Evolutionary conservation across 2,329 filamentous ascomycete species (phyloP).

Genomic region (Epichloe glyceriae): DNA sequence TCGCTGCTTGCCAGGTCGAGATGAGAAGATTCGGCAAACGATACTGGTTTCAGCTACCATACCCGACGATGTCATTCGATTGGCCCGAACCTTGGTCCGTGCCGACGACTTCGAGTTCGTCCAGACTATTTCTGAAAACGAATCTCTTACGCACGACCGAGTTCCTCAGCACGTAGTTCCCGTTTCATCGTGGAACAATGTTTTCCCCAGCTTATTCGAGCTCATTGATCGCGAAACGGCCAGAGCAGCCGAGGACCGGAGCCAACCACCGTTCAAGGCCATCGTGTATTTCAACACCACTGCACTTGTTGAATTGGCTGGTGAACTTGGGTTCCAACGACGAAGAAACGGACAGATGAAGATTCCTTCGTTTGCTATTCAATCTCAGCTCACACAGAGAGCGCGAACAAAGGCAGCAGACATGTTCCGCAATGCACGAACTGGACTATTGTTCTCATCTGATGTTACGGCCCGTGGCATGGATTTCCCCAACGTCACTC

Average conservation of each 20-base stretch:
- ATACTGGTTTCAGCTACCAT: constrained; percentile 94
- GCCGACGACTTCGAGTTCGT: constrained; percentile 72
- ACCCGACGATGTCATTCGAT: constrained; percentile 63
- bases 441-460: constrained; percentile 60
- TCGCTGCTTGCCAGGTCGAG: constrained; percentile 46
- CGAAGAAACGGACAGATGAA: constrained; percentile 25
- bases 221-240: constrained; percentile 50
- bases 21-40: constrained; percentile 63
- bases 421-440: constrained; percentile 50
- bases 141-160: constrained; percentile 70
- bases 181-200: constrained; percentile 58
- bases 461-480: constrained; percentile 73
- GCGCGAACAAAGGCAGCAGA: constrained; percentile 60
- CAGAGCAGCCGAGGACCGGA: constrained; percentile 25
- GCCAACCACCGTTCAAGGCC: constrained; percentile 68
- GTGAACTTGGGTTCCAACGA: constrained; percentile 34
- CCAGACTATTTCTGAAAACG: constrained; percentile 72
- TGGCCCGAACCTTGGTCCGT: constrained; percentile 70
- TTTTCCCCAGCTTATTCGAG: constrained; percentile 65
- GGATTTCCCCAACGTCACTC: constrained; percentile 72
- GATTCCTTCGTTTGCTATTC: constrained; percentile 45
- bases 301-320: constrained; percentile 53
- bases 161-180: constrained; percentile 69
- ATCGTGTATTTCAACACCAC: constrained; percentile 85
- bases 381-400: constrained; percentile 61